Evolutionary conservation across 1,284 basidiomycete species (phyloP), one percentile per base, ranked within the genome.

Genomic region (Melanopsichium pennsylvanicum): DNA sequence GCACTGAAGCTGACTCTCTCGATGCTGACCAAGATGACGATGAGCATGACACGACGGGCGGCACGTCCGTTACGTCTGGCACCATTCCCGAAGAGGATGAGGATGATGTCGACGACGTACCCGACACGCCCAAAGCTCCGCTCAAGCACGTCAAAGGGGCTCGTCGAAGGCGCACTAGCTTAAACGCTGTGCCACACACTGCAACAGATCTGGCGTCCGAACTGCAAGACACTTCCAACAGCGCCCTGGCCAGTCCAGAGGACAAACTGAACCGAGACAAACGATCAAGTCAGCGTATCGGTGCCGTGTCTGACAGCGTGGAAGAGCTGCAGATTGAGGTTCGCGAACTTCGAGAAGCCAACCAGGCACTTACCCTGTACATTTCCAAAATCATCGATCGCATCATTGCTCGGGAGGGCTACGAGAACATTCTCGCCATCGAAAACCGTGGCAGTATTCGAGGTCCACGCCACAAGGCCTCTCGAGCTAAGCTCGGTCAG

Each of bases 321-420:
- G 56, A 64, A 13, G 69, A 69, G 16, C 39, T 74, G 22, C 72
- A 74, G 40, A 54, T 84, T 92, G 93, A 96, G 82, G 88, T 95
- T 76, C 93, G 93, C 82, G 88, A 87, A 34, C 86, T 96, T 79
- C 91, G 90, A 80, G 94, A 97, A 80, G 91, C 92, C 39, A 96
- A 96, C 85, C 94, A 94, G 81, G 93, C 92, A 0, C 84, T 97
- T 11, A 91, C 91, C 15, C 83, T 97, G 19, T 97, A 97, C 80
- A 92, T 93, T 16, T 92, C 91, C 49, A 97, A 96, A 85, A 96
- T 97, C 75, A 89, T 97, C 74, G 92, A 97, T 83, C 88, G 93
- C 48, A 95, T 97, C 80, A 92, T 95, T 63, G 87, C 91, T 3
- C 88, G 92, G 78, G 92, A 94, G 82, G 93, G 92, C 25, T 95